A percentile compares a stretch with the other conserved stretches of the same genome.
These are phyloP conservation scores for Diaporthe citrichinensis DNA, from an alignment of 2,329 filamentous ascomycete genomes.

Conservation along the genomic window DNA sequence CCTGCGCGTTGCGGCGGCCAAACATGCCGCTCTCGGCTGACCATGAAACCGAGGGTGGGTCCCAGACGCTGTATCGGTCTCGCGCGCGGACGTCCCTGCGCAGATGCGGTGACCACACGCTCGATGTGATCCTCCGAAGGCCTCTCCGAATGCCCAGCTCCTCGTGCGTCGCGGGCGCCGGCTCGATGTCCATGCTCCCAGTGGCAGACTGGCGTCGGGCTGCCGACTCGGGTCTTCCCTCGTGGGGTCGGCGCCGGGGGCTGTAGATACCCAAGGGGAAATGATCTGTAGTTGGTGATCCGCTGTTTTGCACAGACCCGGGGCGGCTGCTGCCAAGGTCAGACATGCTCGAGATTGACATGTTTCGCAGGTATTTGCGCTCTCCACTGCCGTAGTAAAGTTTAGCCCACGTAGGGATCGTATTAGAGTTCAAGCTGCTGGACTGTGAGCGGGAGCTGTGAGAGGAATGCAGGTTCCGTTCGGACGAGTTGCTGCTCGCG, in stretches of 20 bases:
- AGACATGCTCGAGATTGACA: conserved; percentile 62
- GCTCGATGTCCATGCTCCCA: conserved; percentile 62
- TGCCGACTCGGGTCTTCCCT: conserved; percentile 47
- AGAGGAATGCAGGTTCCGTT: conserved; percentile 67
- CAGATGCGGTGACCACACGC: conserved; percentile 82
- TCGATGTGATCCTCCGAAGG: conserved; percentile 66
- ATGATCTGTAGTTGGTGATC: conserved; percentile 65
- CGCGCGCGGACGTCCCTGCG: conserved; percentile 71
- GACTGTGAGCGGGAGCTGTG: conserved; percentile 60
- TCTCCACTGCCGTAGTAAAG: conserved; percentile 81
- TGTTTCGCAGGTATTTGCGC: conserved; percentile 64
- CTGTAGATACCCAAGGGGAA: conserved; percentile 61
- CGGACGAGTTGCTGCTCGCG: conserved; percentile 58
- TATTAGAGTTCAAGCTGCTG: conserved; percentile 58
- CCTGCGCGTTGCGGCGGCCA: conserved; percentile 79
- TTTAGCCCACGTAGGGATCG: conserved; percentile 70
- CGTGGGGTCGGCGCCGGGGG: conserved; percentile 60
- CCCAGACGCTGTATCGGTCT: conserved; percentile 75
- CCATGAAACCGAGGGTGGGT: conserved; percentile 79
- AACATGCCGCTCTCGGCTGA: conserved; percentile 71
- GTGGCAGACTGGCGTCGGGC: conserved; percentile 49
- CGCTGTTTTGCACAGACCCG: conserved; percentile 56
- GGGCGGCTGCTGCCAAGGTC: conserved; percentile 63
- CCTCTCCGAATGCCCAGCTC: conserved; percentile 49
- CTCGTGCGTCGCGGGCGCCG: conserved; percentile 50